Percentiles rank a stretch among this genome's conserved stretches.
phyloP scores from a whole-genome alignment of 495 filamentous ascomycete species.

The Penicillium psychrofluorescens region DNA sequence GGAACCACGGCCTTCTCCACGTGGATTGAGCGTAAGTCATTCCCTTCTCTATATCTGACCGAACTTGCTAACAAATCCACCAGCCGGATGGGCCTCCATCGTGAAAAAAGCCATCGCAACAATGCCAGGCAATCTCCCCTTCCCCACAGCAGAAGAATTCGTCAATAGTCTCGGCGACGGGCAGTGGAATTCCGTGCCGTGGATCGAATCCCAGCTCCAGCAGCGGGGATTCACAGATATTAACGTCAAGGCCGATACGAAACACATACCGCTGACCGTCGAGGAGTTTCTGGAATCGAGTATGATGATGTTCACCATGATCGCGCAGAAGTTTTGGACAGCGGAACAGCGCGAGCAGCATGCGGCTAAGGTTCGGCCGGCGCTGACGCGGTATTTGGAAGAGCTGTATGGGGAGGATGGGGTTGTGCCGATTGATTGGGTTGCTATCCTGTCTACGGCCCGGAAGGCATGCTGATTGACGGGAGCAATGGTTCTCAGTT shows the following conservation, averaged over 20 bases:
- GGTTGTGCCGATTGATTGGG: constrained; percentile 22
- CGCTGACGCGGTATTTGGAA: constrained; percentile 23
- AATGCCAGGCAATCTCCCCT: constrained; percentile 19
- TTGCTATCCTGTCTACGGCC: constrained; percentile 27
- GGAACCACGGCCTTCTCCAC: constrained; percentile 28
- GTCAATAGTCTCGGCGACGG: constrained; percentile 11
- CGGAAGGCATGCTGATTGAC: constrained; percentile 14
- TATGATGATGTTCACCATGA: constrained; percentile 19
- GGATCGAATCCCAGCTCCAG: constrained; percentile 24
- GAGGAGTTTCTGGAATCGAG: constrained; percentile 22
- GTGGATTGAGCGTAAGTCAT: constrained; percentile 27
- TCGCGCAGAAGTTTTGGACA: constrained; percentile 24
- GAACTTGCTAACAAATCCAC: constrained; percentile 1
- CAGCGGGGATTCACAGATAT: constrained; percentile 23
- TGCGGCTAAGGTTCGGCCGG: constrained; percentile 14
- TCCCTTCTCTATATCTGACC: neutral
- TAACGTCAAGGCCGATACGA: constrained; percentile 14
- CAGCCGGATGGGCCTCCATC: constrained; percentile 26
- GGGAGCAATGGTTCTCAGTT: neutral
- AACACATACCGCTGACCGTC: constrained; percentile 11
- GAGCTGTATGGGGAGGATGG: constrained; percentile 22
- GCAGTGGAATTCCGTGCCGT: constrained; percentile 23
- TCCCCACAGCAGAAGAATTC: constrained; percentile 22
- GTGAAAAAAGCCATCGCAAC: constrained; percentile 16
- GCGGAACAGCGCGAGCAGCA: constrained; percentile 20